Evolutionary conservation across 441 rosid genomes (phyloP).

Genomic region (Populus hybrid): DNA sequence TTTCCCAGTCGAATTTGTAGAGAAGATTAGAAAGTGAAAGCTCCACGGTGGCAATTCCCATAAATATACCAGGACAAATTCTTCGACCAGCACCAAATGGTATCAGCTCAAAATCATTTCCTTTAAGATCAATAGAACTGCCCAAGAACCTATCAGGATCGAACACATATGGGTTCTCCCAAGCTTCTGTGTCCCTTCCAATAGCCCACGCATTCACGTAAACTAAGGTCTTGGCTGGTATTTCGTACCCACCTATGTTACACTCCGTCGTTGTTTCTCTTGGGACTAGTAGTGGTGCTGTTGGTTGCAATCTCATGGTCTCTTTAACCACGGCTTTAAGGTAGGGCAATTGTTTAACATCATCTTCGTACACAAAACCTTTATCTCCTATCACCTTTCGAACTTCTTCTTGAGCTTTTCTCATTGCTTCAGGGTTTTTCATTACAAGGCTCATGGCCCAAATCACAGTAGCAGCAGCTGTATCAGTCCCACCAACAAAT

Average conservation of each 20-base stretch:
- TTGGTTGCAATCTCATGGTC: too few relatives aligned
- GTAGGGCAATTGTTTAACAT: too few relatives aligned
- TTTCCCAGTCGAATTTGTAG: conserved; percentile 27
- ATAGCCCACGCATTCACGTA: conserved; percentile 11
- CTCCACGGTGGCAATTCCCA: conserved; percentile 16
- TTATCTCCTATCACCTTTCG: conserved; percentile 6
- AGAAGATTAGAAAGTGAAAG: conserved; percentile 24
- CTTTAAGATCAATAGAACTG: neutral
- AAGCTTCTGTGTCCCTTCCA: conserved; percentile 11
- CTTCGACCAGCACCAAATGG: conserved; percentile 29
- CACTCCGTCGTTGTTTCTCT: conserved; percentile 1
- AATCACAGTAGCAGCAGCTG: too few relatives aligned
- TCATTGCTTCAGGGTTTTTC: conserved; percentile 25
- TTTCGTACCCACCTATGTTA: neutral
- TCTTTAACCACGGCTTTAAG: too few relatives aligned
- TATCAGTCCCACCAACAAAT: too few relatives aligned
- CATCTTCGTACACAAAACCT: conserved; percentile 17
- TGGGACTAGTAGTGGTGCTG: too few relatives aligned
- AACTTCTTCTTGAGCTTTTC: conserved; percentile 16
- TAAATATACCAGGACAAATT: conserved; percentile 20
- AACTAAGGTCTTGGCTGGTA: conserved; percentile 12
- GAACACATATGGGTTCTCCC: conserved; percentile 22
- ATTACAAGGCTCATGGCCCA: conserved; percentile 21
- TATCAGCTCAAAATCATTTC: conserved; percentile 19
- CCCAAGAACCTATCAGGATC: conserved; percentile 25